A percentile compares a stretch with the other conserved stretches of the same genome.
Evolutionary conservation across 2,329 filamentous ascomycete species (phyloP).

Genomic region (Penicillium digitatum): DNA sequence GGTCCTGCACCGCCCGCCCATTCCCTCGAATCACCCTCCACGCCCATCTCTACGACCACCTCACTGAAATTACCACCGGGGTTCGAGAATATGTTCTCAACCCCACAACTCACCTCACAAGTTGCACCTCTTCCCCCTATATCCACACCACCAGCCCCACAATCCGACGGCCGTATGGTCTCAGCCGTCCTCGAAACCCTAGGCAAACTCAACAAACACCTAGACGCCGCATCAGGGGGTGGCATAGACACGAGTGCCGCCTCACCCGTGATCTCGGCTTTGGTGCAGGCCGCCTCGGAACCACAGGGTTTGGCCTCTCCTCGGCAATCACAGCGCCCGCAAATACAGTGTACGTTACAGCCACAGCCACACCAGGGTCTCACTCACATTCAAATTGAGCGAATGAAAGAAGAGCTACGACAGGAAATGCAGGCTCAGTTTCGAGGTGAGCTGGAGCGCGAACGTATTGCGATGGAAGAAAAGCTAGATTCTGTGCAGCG

Average conservation of each 20-base stretch:
- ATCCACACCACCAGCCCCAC: constrained; percentile 12
- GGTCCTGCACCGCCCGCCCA: constrained; percentile 1
- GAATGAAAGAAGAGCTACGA: constrained; percentile 33
- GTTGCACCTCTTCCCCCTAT: background rate
- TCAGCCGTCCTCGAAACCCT: constrained; percentile 37
- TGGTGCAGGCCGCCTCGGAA: constrained; percentile 19
- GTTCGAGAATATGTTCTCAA: constrained; percentile 40
- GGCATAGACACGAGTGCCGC: constrained; percentile 6
- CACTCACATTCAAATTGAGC: constrained; percentile 15
- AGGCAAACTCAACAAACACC: constrained; percentile 36
- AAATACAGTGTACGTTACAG: background rate
- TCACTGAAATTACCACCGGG: constrained; percentile 33
- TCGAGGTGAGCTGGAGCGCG: constrained; percentile 32
- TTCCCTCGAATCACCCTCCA: constrained; percentile 8
- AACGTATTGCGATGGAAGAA: constrained; percentile 33
- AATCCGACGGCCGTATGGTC: constrained; percentile 27
- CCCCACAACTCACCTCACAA: constrained; percentile 10
- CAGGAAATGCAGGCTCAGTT: constrained; percentile 34
- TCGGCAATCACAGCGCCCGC: background rate
- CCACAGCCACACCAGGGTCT: background rate
- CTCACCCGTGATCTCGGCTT: constrained; percentile 25
- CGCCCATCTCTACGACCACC: background rate
- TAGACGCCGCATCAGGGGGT: constrained; percentile 26
- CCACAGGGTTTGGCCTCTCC: background rate
- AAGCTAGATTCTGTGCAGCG: constrained; percentile 38